Conservation (phyloP, 106 monocot genomes). For the Acorus calamus region DNA sequence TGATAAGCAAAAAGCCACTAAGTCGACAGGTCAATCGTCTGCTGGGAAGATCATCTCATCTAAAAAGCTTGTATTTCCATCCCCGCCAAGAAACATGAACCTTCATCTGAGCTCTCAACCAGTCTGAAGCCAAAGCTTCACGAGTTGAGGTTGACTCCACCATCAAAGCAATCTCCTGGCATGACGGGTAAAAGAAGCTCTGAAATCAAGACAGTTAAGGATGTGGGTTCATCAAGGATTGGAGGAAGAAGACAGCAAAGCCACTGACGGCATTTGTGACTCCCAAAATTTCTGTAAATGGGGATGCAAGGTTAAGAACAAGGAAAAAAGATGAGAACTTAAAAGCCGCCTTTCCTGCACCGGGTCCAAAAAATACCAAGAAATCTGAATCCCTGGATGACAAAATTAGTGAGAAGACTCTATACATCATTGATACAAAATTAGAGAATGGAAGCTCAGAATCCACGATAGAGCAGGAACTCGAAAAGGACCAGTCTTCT, state of each 20-base stretch:
- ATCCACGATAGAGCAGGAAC: conserved; percentile 1
- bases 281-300: conserved; percentile 5
- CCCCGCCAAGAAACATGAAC: conserved; percentile 4
- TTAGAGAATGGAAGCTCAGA: not conserved
- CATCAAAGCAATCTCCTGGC: conserved; percentile 4
- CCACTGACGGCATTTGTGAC: conserved; percentile 1
- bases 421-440: conserved; percentile 29
- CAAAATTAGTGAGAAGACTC: conserved; percentile 30
- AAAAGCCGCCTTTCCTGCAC: conserved; percentile 3
- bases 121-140: conserved; percentile 10
- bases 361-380: conserved; percentile 10
- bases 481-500: conserved; percentile 5
- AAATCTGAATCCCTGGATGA: conserved; percentile 10
- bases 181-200: conserved; percentile 3
- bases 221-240: not conserved
- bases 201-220: conserved; percentile 11
- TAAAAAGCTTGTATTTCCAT: conserved; percentile 3
- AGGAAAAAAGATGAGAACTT: conserved; percentile 7
- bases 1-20: not conserved
- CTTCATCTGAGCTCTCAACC: conserved; percentile 3
- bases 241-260: conserved; percentile 7
- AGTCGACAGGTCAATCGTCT: conserved; percentile 3
- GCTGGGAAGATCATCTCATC: conserved; percentile 3
- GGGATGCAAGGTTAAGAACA: conserved; percentile 4
- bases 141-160: conserved; percentile 7